These are phyloP conservation scores for Colletotrichum sp. DNA, from an alignment of 2,329 filamentous ascomycete genomes.

Conservation along the genomic window DNA sequence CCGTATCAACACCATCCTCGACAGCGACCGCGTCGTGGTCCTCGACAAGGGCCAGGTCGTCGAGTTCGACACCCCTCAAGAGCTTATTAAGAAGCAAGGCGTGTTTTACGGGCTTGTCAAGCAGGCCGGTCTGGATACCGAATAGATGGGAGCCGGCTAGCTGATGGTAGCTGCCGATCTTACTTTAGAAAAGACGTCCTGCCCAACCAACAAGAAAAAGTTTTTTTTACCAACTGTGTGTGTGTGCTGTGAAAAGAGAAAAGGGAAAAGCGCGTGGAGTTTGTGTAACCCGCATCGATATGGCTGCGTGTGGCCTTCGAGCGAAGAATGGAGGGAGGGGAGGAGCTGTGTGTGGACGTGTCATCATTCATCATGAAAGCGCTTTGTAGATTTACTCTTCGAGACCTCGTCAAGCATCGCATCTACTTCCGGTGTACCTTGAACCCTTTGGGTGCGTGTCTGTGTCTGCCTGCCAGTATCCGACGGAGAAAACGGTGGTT, in stretches of 20 bases:
- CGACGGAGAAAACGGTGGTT: neutral
- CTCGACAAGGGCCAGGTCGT: slow-evolving; percentile 88
- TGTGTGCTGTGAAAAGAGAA: neutral
- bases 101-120: slow-evolving; percentile 90
- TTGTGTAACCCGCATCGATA: neutral
- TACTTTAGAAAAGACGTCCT: neutral
- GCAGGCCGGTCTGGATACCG: slow-evolving; percentile 78
- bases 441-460: neutral
- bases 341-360: neutral
- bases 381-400: slow-evolving; percentile 10
- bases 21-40: slow-evolving; percentile 88
- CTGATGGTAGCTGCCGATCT: neutral
- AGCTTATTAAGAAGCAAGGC: slow-evolving; percentile 76
- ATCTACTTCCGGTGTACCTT: slow-evolving; percentile 1
- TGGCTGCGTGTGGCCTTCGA: neutral
- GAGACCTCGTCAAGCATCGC: neutral
- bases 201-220: neutral
- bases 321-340: neutral
- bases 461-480: neutral
- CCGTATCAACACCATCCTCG: slow-evolving; percentile 95
- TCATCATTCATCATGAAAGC: neutral
- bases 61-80: slow-evolving; percentile 88
- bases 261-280: neutral
- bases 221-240: neutral
- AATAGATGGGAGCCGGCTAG: slow-evolving; percentile 21